Evolutionary conservation across 2,329 filamentous ascomycete species (phyloP), one percentile per base, ranked within the genome.

Genomic region (Penicillium expansum): DNA sequence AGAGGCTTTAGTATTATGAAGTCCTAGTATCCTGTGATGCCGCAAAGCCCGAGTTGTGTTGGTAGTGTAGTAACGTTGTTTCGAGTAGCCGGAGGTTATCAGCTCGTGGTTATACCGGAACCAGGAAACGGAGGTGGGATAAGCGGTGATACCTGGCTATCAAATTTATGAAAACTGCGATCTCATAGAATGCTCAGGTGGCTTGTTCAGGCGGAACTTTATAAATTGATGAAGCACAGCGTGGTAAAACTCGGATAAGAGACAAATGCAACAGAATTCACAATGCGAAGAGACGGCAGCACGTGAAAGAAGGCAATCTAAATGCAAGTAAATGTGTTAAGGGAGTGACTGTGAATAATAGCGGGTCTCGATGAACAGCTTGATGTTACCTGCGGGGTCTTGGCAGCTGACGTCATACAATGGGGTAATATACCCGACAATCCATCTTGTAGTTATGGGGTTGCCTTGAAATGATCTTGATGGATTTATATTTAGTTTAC

Each of bases 341-440:
- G 8, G 20, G 30, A 30, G 27, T n/a, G 48, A 33, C 14, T 22
- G 48, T 24, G 10, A n/a, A n/a, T 6, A 4, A 29, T 30, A 27
- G 20, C 14, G 14, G 14, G 14, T 11, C 24, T 48, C 20, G 29
- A 45, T 10, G 22, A n/a, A n/a, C n/a, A n/a, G n/a, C n/a, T n/a
- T n/a, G 43, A 48, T 35, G 44, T 48, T 24, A 32, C 18, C 44
- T 24, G 20, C 9, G n/a, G 42, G 5, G 18, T 33, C 51, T 54
- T 54, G 51, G 51, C 43, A 13, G 27, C 13, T 48, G 51, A 54
- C 51, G 51, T 48, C 51, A 54, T 53, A 39, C 33, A 29, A 14
- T 53, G 33, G 51, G 51, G 51, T 53, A 53, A 30, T 16, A 42
- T 24, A 9, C 16, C 7, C 7, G 32, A 33, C 6, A 5, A 29